These are phyloP conservation scores for Suillus paluster DNA, from an alignment of 768 basidiomycete species.

Conservation along the genomic window DNA sequence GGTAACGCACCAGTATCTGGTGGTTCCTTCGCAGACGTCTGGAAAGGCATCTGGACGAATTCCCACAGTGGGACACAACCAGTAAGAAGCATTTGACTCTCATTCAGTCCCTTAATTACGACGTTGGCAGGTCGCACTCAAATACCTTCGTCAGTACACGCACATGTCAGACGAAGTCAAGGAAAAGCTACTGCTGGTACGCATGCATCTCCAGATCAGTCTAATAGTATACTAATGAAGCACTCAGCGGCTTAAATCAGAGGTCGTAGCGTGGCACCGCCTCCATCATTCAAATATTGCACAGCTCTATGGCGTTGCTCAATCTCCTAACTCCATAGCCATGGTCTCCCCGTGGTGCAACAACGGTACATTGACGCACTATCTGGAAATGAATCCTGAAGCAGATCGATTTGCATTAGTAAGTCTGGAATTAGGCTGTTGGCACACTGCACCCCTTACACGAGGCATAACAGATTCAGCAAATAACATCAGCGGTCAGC, in stretches of 20 bases:
- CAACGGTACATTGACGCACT: slow-evolving; percentile 58
- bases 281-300: slow-evolving; percentile 60
- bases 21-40: slow-evolving; percentile 65
- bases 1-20: slow-evolving; percentile 53
- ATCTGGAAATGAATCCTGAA: slow-evolving; percentile 45
- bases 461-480: slow-evolving; percentile 42
- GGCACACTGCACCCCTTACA: not conserved
- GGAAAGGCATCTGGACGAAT: slow-evolving; percentile 61
- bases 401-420: slow-evolving; percentile 55
- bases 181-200: slow-evolving; percentile 56
- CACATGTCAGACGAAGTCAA: slow-evolving; percentile 54
- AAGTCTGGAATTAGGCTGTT: slow-evolving; percentile 15
- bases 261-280: slow-evolving; percentile 61
- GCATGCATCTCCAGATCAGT: not conserved
- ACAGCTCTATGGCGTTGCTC: slow-evolving; percentile 58
- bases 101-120: not conserved
- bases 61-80: slow-evolving; percentile 37
- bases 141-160: slow-evolving; percentile 52
- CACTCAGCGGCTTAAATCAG: slow-evolving; percentile 57
- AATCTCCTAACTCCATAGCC: slow-evolving; percentile 53
- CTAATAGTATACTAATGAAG: not conserved
- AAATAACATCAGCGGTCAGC: slow-evolving; percentile 59
- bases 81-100: slow-evolving; percentile 16
- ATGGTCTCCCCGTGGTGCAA: slow-evolving; percentile 72
- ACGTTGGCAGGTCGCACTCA: slow-evolving; percentile 54